A percentile compares a stretch with the other conserved stretches of the same genome.
Conservation (phyloP, 176 grass and related monocot genomes). For the bread wheat (Triticum aestivum) region IWGSC_CS_RefSeq_v2.1 NC_057799.1:156505148-156505647, state of each 20-base stretch:
- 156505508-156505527: neutral
- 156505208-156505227: slow-evolving; percentile 1
- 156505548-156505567: neutral
- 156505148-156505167: slow-evolving; percentile 37
- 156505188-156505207: slow-evolving; percentile 26
- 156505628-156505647: neutral
- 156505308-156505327: slow-evolving; percentile 99
- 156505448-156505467: neutral
- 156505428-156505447: neutral
- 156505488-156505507: neutral
- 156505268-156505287: slow-evolving; percentile 79
- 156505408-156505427: neutral
- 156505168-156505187: neutral
- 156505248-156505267: slow-evolving; percentile 99
- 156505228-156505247: slow-evolving; percentile 90
- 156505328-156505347: slow-evolving; percentile 34
- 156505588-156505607: neutral
- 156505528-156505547: neutral
- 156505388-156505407: slow-evolving; percentile 5
- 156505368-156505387: neutral
- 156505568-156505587: neutral
- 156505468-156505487: neutral
- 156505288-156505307: slow-evolving; percentile 96
- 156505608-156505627: neutral
- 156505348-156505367: neutral